Evolutionary conservation across 306 rosid species (phyloP), one percentile per base, ranked within the genome.

Genomic region (Boehmeria nivea): DNA sequence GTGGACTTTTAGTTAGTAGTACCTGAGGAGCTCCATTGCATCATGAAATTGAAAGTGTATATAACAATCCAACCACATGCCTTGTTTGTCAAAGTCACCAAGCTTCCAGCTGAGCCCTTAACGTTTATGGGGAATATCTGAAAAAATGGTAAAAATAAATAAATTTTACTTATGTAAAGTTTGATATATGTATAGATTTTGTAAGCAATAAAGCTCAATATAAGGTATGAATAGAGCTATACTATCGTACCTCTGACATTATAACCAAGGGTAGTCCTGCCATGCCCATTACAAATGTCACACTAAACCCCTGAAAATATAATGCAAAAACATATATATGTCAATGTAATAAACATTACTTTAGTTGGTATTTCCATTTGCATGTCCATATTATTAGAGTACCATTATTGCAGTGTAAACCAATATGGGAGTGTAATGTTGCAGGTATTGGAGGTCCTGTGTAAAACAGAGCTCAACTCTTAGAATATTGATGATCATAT

Each of bases 41-140:
- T 43, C 57, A 77, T 54, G n/a, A 69, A 61, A 52, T 61, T 77
- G 38, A 60, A 77, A 4, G 67, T 17, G 46, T 64, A 68, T 2
- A 60, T n/a, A 5, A 77, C 37, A 2, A 77, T 68, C 76, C 76
- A 72, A 38, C 73, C 64, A 43, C 59, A 60, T 43, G 66, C 59
- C 67, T 67, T 59, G 23, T 60, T 51, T 11, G 44, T 43, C 42
- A 61, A 10, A 12, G 66, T 60, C 47, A 61, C 55, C 25, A 77
- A 69, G 69, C 78, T 72, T 57, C 83, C 83, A 1, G 76, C 78
- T 4, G 83, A 68, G n/a, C 79, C 79, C 51, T 77, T 77, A 23
- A 77, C 60, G 20, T 65, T 72, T 12, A 65, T 56, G 20, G 76
- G 83, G 43, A 64, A 77, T 17, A 68, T 69, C 76, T 72, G 70